Conservation (phyloP, 192 early-diverging fungal species). For the Glomus cerebriforme region DNA sequence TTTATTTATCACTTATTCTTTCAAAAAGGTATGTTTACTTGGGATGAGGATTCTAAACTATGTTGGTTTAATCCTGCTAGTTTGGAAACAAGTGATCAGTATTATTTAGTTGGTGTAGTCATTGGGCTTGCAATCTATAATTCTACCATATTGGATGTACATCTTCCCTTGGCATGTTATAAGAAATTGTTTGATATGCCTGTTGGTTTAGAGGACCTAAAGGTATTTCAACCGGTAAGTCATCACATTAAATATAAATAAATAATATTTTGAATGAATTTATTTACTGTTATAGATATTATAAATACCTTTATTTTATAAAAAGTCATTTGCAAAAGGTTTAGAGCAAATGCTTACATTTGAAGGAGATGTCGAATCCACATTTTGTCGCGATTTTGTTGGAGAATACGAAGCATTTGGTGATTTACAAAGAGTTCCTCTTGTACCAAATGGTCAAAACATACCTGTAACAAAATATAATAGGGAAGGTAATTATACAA, state of each 20-base stretch:
- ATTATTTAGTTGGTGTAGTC: slow-evolving; percentile 87
- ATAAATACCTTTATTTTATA: background rate
- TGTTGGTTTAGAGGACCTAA: slow-evolving; percentile 78
- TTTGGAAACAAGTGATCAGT: slow-evolving; percentile 79
- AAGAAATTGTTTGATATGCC: slow-evolving; percentile 85
- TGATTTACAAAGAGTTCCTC: slow-evolving; percentile 60
- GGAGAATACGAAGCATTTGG: slow-evolving; percentile 73
- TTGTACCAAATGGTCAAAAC: slow-evolving; percentile 64
- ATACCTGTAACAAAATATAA: slow-evolving; percentile 67
- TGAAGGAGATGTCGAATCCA: slow-evolving; percentile 75
- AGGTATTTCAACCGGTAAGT: slow-evolving; percentile 64
- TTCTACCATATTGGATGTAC: slow-evolving; percentile 89
- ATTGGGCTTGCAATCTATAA: slow-evolving; percentile 95
- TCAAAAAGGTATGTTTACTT: slow-evolving; percentile 71
- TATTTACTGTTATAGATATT: background rate
- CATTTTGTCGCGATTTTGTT: slow-evolving; percentile 84
- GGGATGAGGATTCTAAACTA: slow-evolving; percentile 63
- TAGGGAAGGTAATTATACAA: slow-evolving; percentile 34
- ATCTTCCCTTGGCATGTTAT: slow-evolving; percentile 77
- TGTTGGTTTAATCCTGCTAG: slow-evolving; percentile 81
- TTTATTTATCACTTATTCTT: slow-evolving; percentile 37
- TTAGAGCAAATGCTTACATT: slow-evolving; percentile 85
- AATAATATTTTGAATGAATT: background rate
- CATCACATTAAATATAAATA: background rate
- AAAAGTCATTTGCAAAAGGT: slow-evolving; percentile 69